Conservation (phyloP, 2,329 filamentous ascomycete genomes). For the Shiraia bambusicola region DNA sequence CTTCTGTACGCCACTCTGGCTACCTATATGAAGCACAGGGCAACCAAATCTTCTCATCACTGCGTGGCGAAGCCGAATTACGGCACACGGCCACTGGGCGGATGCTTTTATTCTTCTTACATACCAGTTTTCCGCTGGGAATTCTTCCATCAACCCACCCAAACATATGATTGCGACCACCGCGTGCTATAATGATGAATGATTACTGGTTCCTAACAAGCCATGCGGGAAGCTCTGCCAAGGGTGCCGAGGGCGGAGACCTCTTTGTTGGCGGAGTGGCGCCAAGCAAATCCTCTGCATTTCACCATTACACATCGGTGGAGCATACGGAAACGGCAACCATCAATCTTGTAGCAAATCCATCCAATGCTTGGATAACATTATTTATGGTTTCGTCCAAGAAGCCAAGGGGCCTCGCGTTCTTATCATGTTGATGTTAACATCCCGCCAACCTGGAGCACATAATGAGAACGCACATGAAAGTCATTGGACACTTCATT, state of each 20-base stretch:
- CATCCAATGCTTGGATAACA: conserved; percentile 5
- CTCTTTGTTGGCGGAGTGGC: conserved; percentile 15
- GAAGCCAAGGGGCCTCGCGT: conserved; percentile 15
- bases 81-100: conserved; percentile 10
- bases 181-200: conserved; percentile 8
- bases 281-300: conserved; percentile 19
- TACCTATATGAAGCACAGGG: neutral
- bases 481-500: conserved; percentile 10
- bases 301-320: conserved; percentile 10
- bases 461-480: conserved; percentile 17
- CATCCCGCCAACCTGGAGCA: conserved; percentile 7
- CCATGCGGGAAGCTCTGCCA: conserved; percentile 4
- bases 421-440: conserved; percentile 1
- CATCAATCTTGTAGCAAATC: conserved; percentile 1
- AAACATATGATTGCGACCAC: conserved; percentile 7
- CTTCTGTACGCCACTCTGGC: neutral
- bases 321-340: conserved; percentile 10
- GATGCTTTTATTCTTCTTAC: conserved; percentile 8
- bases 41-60: neutral
- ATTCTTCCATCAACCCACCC: conserved; percentile 7
- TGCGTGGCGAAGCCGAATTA: conserved; percentile 18
- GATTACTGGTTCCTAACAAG: conserved; percentile 15
- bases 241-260: conserved; percentile 18
- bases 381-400: conserved; percentile 8
- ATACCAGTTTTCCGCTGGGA: conserved; percentile 3